Conservation (phyloP, 176 grass and related monocot species). For the Cenchrus americanus region DNA sequence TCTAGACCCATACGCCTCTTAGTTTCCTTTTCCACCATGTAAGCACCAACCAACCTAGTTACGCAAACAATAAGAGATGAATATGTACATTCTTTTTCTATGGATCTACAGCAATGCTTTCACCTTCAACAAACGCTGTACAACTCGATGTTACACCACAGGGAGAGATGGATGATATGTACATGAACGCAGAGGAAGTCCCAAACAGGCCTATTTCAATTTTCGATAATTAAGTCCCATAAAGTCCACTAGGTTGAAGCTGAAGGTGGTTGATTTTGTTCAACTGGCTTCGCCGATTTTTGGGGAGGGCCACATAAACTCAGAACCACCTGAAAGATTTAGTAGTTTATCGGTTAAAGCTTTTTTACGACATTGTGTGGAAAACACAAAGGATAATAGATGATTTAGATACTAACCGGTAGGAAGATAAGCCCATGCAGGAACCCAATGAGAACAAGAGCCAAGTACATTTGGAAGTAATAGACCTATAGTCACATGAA, state of each 20-base stretch:
- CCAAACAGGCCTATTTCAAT: not conserved
- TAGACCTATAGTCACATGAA: conserved; percentile 73
- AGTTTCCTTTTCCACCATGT: not conserved
- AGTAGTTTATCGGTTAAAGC: conserved; percentile 13
- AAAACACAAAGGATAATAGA: not conserved
- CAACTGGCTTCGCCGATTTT: conserved; percentile 30
- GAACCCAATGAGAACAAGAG: conserved; percentile 93
- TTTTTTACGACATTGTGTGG: not conserved
- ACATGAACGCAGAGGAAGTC: not conserved
- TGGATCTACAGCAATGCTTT: not conserved
- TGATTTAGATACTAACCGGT: conserved; percentile 59
- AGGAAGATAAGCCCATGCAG: conserved; percentile 95
- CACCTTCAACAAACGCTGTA: conserved; percentile 29
- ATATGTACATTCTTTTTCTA: conserved; percentile 29
- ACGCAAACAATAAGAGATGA: not conserved
- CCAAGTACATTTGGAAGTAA: conserved; percentile 99
- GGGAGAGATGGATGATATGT: conserved; percentile 32
- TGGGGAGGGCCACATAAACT: conserved; percentile 80
- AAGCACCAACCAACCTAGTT: not conserved
- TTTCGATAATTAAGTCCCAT: not conserved
- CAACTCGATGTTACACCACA: not conserved
- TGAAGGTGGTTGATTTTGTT: conserved; percentile 45
- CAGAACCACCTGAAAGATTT: conserved; percentile 73
- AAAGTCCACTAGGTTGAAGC: conserved; percentile 43
- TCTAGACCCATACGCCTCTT: not conserved